Conservation (phyloP, 2,329 filamentous ascomycete species). For the Aspergillus piperis region DNA sequence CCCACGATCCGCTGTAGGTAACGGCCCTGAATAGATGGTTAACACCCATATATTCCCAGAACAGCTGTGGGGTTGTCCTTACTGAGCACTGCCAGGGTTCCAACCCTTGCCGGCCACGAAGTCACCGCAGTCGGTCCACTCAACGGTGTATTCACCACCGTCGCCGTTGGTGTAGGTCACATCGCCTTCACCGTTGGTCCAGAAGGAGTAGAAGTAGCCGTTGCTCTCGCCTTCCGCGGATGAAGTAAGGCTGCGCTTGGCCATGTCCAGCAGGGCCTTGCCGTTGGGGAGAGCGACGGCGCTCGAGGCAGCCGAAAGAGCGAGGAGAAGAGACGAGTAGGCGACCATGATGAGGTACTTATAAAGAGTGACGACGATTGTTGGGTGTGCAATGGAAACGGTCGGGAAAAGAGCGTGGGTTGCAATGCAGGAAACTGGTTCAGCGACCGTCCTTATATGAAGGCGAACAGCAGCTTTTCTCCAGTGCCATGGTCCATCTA, state of each 20-base stretch:
- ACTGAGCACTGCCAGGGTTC: slow-evolving; percentile 56
- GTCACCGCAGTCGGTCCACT: slow-evolving; percentile 53
- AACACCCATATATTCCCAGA: background rate
- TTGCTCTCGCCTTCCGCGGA: slow-evolving; percentile 35
- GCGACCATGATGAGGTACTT: slow-evolving; percentile 12
- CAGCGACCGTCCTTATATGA: background rate
- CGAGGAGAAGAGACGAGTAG: slow-evolving; percentile 16
- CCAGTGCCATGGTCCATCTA: background rate
- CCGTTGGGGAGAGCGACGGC: slow-evolving; percentile 8
- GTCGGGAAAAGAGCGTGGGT: background rate
- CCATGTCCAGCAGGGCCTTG: background rate
- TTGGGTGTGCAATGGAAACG: background rate
- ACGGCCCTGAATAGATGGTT: slow-evolving; percentile 18
- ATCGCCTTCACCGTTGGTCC: slow-evolving; percentile 49
- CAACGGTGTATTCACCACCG: slow-evolving; percentile 48
- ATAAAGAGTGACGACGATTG: background rate
- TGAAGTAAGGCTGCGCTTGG: slow-evolving; percentile 15
- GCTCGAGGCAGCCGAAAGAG: slow-evolving; percentile 11
- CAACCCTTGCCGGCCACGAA: slow-evolving; percentile 62
- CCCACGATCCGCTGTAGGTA: slow-evolving; percentile 32
- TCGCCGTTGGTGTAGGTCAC: slow-evolving; percentile 52
- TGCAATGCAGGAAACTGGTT: background rate
- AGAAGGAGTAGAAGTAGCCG: slow-evolving; percentile 54
- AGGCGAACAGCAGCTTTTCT: background rate
- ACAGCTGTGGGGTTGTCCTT: slow-evolving; percentile 16